These are phyloP conservation scores for Yarrowia galli DNA, from an alignment of 1,139 yeast genomes.

Conservation along the genomic window DNA sequence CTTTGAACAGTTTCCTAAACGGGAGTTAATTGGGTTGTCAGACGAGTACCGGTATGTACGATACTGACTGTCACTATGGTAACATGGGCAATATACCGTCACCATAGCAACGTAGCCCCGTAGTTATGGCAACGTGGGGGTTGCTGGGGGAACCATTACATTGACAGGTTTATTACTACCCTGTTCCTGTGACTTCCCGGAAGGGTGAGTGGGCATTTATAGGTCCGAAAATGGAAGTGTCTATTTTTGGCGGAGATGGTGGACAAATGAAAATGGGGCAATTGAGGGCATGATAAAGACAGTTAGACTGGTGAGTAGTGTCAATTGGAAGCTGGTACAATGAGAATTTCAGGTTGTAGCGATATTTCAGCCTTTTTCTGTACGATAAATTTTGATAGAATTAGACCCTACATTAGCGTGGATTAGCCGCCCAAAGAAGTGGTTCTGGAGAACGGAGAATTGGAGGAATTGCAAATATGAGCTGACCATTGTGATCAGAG, in stretches of 20 bases:
- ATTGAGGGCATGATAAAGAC: no score
- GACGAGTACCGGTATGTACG: no score
- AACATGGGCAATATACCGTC: background rate
- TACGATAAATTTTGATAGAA: background rate
- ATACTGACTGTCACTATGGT: no score
- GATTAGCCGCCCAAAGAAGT: background rate
- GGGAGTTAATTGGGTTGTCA: background rate
- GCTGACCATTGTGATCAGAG: background rate
- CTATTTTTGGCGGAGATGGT: no score
- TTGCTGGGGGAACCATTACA: no score
- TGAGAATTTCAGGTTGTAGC: no score
- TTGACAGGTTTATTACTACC: background rate
- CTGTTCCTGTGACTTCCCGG: slow-evolving; percentile 3
- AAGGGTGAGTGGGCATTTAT: background rate
- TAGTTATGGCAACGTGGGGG: background rate
- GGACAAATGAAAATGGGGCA: no score
- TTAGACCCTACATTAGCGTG: background rate
- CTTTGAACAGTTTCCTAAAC: background rate
- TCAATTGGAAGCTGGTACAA: no score
- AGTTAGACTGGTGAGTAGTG: no score
- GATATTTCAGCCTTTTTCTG: no score
- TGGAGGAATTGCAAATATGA: background rate
- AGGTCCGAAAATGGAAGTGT: background rate
- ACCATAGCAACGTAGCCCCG: background rate
- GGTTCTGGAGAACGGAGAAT: background rate